phyloP scores from a whole-genome alignment of 1,284 basidiomycete species.

The Prillingera fragicola region DNA sequence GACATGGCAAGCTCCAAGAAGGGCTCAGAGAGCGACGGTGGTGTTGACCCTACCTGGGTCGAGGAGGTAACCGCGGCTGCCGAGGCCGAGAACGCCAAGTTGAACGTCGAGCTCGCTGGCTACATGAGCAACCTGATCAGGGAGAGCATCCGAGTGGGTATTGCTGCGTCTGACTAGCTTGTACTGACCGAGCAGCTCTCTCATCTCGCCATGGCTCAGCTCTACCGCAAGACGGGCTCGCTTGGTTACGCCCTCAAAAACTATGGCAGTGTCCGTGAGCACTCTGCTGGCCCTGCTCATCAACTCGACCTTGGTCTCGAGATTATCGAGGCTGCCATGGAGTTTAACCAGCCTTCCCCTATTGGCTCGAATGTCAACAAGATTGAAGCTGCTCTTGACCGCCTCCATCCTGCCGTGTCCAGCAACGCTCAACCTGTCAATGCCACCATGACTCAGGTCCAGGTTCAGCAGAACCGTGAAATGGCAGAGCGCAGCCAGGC shows the following conservation, averaged over 20 bases:
- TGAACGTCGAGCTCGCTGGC: constrained; percentile 39
- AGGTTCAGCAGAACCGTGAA: constrained; percentile 30
- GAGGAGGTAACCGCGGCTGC: constrained; percentile 19
- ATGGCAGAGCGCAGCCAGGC: constrained; percentile 19
- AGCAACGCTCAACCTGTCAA: constrained; percentile 3
- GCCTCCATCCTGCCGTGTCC: constrained; percentile 26
- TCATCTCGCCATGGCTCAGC: constrained; percentile 36
- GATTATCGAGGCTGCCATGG: constrained; percentile 33
- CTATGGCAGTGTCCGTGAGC: constrained; percentile 31
- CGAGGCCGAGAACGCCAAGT: constrained; percentile 27
- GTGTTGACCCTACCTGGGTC: constrained; percentile 34
- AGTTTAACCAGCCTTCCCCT: constrained; percentile 29
- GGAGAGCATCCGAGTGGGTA: constrained; percentile 42
- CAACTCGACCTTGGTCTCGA: constrained; percentile 36
- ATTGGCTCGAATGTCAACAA: constrained; percentile 38
- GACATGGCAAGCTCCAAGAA: constrained; percentile 4
- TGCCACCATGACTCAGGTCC: constrained; percentile 30
- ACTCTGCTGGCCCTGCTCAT: constrained; percentile 33
- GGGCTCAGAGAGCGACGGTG: constrained; percentile 18
- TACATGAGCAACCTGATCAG: constrained; percentile 46
- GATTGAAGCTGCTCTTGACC: constrained; percentile 35
- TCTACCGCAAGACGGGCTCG: constrained; percentile 32
- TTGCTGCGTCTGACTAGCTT: background rate
- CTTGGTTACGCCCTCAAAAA: constrained; percentile 25
- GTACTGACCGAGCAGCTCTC: constrained; percentile 30